Base-by-base conservation (phyloP, 1,284 basidiomycete species). In the Trametes versicolor region DNA sequence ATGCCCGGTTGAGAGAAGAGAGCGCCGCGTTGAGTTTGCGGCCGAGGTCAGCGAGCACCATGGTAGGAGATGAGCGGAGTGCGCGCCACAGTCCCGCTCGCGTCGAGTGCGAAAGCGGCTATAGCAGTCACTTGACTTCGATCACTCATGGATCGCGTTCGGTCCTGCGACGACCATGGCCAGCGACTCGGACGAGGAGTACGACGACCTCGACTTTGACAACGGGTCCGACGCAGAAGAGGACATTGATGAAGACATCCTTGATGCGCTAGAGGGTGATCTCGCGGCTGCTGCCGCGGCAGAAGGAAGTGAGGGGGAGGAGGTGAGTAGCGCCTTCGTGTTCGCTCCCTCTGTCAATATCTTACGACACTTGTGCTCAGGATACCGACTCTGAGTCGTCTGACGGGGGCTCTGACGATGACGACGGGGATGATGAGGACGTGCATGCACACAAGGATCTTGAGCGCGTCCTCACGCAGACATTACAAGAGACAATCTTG, bases 31-130 rank as follows among this genome's bases (percentile, higher is more conserved):
- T 98, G 79, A 99, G 93, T 77, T 92, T 94, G 72, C 93, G 87
- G 67, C 97, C 98, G 65, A 99, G 86, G 83, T 99, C 97, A 71
- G 95, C 94, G 75, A 99, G 86, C 77, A 99, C 98, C 97, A 99
- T 98, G 74, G 72, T 80, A 75, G 68, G 68, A 74, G 60, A 58
- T 57, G 63, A 49, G 56, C 45, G 45, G 10, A 37, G 60, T 47
- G 36, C 60, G 52, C 64, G 60, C 60, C 55, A 55, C 60, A 57
- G 21, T 54, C 25, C 48, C 47, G 53, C 53, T 58, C 58, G 50
- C 51, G 65, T 45, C 51, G 7, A 45, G 43, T 54, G 49, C 41
- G 25, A 43, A 43, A 47, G 27, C 45, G 49, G 34, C 41, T 17
- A 48, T 43, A 41, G 62, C 62, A 45, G 56, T 62, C 68, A 71